Conservation (phyloP, 306 rosid genomes). For the Alnus rubra region DNA sequence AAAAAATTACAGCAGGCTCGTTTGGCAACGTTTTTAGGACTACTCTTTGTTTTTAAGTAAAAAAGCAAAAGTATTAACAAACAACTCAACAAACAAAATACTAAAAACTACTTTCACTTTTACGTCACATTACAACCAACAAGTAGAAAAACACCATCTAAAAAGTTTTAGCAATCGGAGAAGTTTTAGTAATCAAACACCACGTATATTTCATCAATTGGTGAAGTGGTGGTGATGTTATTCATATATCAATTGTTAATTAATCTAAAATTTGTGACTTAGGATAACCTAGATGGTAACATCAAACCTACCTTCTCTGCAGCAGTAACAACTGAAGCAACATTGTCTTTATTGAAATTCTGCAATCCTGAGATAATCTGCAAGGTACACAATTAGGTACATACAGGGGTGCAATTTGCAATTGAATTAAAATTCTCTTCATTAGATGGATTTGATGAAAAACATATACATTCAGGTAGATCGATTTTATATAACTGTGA, state of each 20-base stretch:
- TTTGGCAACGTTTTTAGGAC: no score
- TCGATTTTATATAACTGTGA: not conserved
- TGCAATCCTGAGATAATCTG: slow-evolving; percentile 93
- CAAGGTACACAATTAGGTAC: slow-evolving; percentile 18
- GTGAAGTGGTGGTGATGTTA: not conserved
- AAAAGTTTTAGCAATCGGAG: no score
- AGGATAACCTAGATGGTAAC: not conserved
- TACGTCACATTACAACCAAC: no score
- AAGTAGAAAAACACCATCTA: no score
- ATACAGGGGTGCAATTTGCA: not conserved
- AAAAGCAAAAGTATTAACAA: no score
- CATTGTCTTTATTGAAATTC: slow-evolving; percentile 72
- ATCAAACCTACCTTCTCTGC: slow-evolving; percentile 69
- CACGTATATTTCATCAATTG: not conserved
- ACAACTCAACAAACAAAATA: no score
- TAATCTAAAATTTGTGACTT: not conserved
- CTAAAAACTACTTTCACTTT: no score
- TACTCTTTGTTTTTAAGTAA: no score
- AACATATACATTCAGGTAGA: no score
- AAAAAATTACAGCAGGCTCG: not conserved
- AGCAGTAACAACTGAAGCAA: slow-evolving; percentile 84
- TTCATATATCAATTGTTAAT: not conserved
- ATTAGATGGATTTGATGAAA: not conserved
- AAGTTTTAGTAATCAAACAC: no score
- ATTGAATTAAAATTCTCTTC: not conserved